Base-by-base conservation (phyloP, 192 early-diverging fungal genomes). In the Phycomyces blakesleeanus region DNA sequence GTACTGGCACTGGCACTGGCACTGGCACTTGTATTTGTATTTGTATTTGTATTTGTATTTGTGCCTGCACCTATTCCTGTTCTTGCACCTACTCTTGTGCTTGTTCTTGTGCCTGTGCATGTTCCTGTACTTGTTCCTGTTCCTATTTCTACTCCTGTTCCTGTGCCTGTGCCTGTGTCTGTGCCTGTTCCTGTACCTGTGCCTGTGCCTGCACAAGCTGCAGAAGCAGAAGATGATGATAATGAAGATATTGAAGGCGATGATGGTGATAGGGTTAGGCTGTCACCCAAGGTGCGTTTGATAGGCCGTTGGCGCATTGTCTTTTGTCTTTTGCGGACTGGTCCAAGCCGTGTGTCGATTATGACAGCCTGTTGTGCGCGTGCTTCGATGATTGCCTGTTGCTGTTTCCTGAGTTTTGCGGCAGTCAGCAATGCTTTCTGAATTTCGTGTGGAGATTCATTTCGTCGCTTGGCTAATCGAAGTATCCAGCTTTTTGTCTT, bases 381-480 rank as follows among this genome's bases (percentile, higher is more conserved):
- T 26, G 59, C 51, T 56, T 61, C 67, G 40, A 69, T 69, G 56
- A 69, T 69, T 0, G 67, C 67, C 27, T 63, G 60, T 57, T 69
- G 67, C 37, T 69, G 67, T 51, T 40, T 54, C 29, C 62, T 57
- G 15, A 65, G 20, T 18, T 24, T 55, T 15, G 21, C n/a, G 18
- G 63, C 54, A 12, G 54, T n/a, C 27, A 22, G 55, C 27, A 57
- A 57, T 21, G 55, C n/a, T 25, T 57, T 53, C 1, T 38, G 29
- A 5, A 65, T 65, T 1, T 10, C 41, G 14, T 11, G 58, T 21
- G 64, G 40, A 21, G 20, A 14, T 12, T 47, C 15, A n/a, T 47
- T 14, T 12, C 44, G 2, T 18, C 11, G 44, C 44, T 47, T 14
- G 44, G 44, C 2, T 3, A 47, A 11, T 7, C 44, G 44, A 47